phyloP scores from a whole-genome alignment of 2,329 filamentous ascomycete species.

The Curvularia eragrostidis region DNA sequence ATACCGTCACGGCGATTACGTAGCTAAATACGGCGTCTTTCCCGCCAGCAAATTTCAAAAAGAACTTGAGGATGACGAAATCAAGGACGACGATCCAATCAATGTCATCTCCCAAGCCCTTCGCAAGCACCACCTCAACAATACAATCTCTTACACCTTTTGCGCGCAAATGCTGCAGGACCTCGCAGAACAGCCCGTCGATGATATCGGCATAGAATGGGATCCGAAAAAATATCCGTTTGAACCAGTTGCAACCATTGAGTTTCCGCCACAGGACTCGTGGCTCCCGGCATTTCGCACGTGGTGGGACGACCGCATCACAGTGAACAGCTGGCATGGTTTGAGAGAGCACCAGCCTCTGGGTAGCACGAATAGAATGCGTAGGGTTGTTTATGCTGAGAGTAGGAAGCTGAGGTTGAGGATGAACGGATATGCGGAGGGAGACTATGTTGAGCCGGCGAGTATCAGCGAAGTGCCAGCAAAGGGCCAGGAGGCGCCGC shows the following conservation, averaged over 20 bases:
- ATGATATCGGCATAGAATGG: not conserved
- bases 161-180: not conserved
- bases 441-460: conserved; percentile 50
- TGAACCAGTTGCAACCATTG: not conserved
- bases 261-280: not conserved
- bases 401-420: conserved; percentile 49
- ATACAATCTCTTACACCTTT: not conserved
- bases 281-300: conserved; percentile 47
- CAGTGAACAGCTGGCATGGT: conserved; percentile 51
- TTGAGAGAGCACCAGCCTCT: conserved; percentile 50
- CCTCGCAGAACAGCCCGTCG: not conserved
- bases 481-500: conserved; percentile 23
- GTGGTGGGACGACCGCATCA: conserved; percentile 53
- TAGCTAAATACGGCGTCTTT: not conserved
- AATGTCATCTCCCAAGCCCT: not conserved
- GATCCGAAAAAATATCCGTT: not conserved
- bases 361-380: conserved; percentile 51
- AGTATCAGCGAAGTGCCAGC: conserved; percentile 47
- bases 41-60: not conserved
- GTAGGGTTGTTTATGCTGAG: conserved; percentile 52
- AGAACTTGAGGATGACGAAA: not conserved
- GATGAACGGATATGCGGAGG: conserved; percentile 47
- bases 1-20: not conserved
- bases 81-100: not conserved
- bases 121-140: not conserved